These are phyloP conservation scores for Dactylis glomerata DNA, from an alignment of 176 grass and related monocot genomes.

Conservation along the genomic window DNA sequence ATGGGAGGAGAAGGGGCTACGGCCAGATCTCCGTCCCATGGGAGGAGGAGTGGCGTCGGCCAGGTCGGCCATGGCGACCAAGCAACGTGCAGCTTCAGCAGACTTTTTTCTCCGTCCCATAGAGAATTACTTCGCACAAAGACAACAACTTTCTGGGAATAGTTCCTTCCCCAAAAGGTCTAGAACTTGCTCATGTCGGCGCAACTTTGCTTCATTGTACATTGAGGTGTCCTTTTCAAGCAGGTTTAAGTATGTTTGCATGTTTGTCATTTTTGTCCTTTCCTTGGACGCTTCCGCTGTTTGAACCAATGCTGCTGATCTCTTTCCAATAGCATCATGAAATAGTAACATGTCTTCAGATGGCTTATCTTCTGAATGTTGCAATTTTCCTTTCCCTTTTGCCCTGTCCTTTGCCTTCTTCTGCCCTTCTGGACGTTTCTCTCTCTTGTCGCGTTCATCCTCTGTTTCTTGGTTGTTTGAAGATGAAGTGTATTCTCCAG, in stretches of 20 bases:
- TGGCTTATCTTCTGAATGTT: not conserved
- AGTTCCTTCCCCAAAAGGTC: not conserved
- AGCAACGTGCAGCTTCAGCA: too few species aligned
- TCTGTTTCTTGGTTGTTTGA: not conserved
- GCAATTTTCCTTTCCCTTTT: not conserved
- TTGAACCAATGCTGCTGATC: not conserved
- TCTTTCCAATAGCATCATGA: not conserved
- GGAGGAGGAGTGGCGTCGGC: too few species aligned
- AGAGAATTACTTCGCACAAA: too few species aligned
- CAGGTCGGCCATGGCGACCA: too few species aligned
- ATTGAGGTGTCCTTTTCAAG: not conserved
- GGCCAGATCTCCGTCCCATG: too few species aligned
- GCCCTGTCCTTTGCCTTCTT: not conserved
- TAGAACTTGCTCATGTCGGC: not conserved
- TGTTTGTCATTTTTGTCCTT: not conserved
- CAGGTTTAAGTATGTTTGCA: not conserved
- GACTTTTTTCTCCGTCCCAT: too few species aligned
- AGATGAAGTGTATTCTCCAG: not conserved
- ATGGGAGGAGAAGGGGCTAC: too few species aligned
- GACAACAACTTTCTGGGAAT: not conserved
- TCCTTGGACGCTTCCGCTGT: not conserved
- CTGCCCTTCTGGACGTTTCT: not conserved
- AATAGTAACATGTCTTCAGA: not conserved
- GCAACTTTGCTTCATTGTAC: not conserved
- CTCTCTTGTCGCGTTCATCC: not conserved